phyloP scores from a whole-genome alignment of 768 basidiomycete species.

The Phaffia tasmanica region DNA sequence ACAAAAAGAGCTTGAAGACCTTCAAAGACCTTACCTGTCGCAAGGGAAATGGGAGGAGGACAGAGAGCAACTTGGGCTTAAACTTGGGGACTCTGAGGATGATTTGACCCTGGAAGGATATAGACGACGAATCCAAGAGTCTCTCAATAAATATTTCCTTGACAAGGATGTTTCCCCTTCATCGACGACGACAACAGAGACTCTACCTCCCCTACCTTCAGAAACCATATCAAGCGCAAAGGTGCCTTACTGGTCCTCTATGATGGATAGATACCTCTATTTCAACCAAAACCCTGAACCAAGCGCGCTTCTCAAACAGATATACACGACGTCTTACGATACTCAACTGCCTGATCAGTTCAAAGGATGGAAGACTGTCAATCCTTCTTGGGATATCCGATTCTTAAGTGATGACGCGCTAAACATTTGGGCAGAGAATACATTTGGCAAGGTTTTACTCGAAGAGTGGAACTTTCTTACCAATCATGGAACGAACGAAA shows the following conservation, averaged over 20 bases:
- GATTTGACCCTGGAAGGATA: slow-evolving; percentile 7
- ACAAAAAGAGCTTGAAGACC: neutral
- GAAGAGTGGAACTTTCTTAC: slow-evolving; percentile 6
- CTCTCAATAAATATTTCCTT: slow-evolving; percentile 7
- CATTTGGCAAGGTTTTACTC: neutral
- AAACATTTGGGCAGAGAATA: slow-evolving; percentile 9
- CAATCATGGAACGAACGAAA: neutral
- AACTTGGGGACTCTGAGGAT: slow-evolving; percentile 7
- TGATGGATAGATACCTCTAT: slow-evolving; percentile 3
- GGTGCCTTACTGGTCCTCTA: neutral
- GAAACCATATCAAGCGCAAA: neutral
- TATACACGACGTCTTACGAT: slow-evolving; percentile 14
- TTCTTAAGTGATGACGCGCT: slow-evolving; percentile 15
- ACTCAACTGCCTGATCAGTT: slow-evolving; percentile 15
- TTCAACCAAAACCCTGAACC: neutral
- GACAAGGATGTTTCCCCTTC: neutral
- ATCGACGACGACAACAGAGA: neutral
- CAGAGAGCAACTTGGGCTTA: neutral
- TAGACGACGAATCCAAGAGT: neutral
- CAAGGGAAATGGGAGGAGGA: neutral
- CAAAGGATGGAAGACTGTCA: slow-evolving; percentile 13
- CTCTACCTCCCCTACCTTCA: neutral
- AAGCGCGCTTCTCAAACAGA: neutral
- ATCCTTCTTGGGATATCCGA: slow-evolving; percentile 8
- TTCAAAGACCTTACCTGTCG: neutral